These are phyloP conservation scores for Sphenostylis stenocarpa DNA, from an alignment of 306 rosid genomes.

Conservation along the genomic window DNA sequence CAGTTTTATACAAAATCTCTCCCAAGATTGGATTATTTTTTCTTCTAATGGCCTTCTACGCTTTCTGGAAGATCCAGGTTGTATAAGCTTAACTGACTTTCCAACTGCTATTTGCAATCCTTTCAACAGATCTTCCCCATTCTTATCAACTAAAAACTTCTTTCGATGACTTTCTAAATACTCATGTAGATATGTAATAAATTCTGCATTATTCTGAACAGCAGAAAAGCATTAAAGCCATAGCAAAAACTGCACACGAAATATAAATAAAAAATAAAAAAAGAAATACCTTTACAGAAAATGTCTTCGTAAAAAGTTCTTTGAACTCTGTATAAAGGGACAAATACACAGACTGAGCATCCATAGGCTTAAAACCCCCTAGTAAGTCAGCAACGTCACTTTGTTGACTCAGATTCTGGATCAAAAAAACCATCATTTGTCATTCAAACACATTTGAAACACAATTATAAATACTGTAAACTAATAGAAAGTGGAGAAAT, in stretches of 20 bases:
- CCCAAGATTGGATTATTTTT: slow-evolving; percentile 65
- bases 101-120: slow-evolving; percentile 50
- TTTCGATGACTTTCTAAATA: slow-evolving; percentile 19
- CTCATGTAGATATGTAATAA: background rate
- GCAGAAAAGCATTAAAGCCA: slow-evolving; percentile 25
- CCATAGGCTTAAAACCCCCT: slow-evolving; percentile 90
- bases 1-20: slow-evolving; percentile 56
- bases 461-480: background rate
- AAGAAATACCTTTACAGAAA: slow-evolving; percentile 53
- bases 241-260: slow-evolving; percentile 24
- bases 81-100: slow-evolving; percentile 39
- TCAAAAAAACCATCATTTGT: slow-evolving; percentile 20
- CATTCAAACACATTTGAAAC: slow-evolving; percentile 5
- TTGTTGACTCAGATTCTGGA: slow-evolving; percentile 95
- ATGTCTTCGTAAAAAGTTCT: slow-evolving; percentile 55
- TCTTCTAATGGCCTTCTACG: slow-evolving; percentile 67
- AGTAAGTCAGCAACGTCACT: slow-evolving; percentile 86
- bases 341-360: slow-evolving; percentile 53
- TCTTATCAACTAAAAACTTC: slow-evolving; percentile 41
- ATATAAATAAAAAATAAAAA: background rate
- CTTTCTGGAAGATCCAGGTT: slow-evolving; percentile 46
- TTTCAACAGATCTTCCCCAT: slow-evolving; percentile 56
- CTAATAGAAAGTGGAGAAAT: slow-evolving; percentile 13
- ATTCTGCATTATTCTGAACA: slow-evolving; percentile 50
- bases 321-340: slow-evolving; percentile 65